Percentiles rank a stretch among this genome's conserved stretches.
phyloP scores from a whole-genome alignment of 306 rosid genomes.

The Datisca glomerata region DNA sequence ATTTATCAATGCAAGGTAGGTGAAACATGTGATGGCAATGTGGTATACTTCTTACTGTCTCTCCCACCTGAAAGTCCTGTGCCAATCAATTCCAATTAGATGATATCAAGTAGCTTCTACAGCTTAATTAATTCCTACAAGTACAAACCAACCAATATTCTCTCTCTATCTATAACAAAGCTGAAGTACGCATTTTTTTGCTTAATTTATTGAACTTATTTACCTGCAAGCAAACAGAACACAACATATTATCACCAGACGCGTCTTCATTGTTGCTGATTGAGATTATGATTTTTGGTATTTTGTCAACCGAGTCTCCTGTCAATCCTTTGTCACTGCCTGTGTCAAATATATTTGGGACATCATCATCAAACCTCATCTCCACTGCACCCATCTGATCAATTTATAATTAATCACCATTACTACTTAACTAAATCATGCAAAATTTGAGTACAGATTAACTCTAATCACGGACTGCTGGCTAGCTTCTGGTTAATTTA shows the following conservation, averaged over 20 bases:
- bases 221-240: slow-evolving; percentile 98
- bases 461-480: too few relatives aligned
- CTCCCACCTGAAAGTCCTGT: slow-evolving; percentile 92
- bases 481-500: too few relatives aligned
- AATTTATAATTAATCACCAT: slow-evolving; percentile 16
- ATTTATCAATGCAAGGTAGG: slow-evolving; percentile 92
- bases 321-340: slow-evolving; percentile 87
- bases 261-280: slow-evolving; percentile 54
- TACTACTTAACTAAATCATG: too few relatives aligned
- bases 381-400: slow-evolving; percentile 96
- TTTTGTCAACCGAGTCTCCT: slow-evolving; percentile 73
- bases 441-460: too few relatives aligned
- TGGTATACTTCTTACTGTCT: slow-evolving; percentile 88
- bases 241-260: slow-evolving; percentile 56
- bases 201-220: not conserved
- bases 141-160: not conserved
- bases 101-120: slow-evolving; percentile 9
- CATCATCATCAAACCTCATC: slow-evolving; percentile 75
- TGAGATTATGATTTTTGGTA: slow-evolving; percentile 71
- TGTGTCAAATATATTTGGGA: slow-evolving; percentile 74
- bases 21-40: slow-evolving; percentile 98
- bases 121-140: too few relatives aligned
- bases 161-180: not conserved
- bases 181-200: not conserved
- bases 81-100: slow-evolving; percentile 5